Percentiles rank a stretch among this genome's conserved stretches.
Conservation (phyloP, 169 alveolate species). For the Sarcocystis neurona region DNA sequence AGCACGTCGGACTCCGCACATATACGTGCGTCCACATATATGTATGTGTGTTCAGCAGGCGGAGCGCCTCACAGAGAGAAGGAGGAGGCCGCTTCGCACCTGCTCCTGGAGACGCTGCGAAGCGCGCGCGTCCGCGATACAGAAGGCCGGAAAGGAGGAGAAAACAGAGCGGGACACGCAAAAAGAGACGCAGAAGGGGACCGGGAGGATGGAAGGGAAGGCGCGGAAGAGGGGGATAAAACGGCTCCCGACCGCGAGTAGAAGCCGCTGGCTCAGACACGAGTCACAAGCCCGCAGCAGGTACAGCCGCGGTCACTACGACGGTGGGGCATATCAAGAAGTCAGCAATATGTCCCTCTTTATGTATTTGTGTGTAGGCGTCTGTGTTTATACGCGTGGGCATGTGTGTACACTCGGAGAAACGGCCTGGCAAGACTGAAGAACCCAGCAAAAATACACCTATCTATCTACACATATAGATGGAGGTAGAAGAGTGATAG, state of each 20-base stretch:
- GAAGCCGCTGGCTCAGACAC: background rate
- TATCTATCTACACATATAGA: no score
- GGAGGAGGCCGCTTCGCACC: background rate
- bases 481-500: no score
- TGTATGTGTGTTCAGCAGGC: background rate
- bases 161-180: background rate
- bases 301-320: no score
- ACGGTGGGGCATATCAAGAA: no score
- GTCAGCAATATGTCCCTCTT: no score
- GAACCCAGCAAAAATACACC: background rate
- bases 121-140: background rate
- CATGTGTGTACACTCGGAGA: no score
- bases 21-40: background rate
- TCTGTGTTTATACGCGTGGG: no score
- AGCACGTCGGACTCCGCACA: background rate
- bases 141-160: background rate
- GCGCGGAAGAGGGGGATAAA: background rate
- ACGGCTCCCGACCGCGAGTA: background rate
- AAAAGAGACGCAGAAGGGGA: background rate
- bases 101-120: background rate
- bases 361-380: no score
- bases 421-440: background rate
- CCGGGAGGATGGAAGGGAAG: background rate
- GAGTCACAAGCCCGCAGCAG: background rate
- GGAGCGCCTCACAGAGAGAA: background rate